Evolutionary conservation across 441 rosid genomes (phyloP).

Genomic region (Pelargonium cotyledonis): DNA sequence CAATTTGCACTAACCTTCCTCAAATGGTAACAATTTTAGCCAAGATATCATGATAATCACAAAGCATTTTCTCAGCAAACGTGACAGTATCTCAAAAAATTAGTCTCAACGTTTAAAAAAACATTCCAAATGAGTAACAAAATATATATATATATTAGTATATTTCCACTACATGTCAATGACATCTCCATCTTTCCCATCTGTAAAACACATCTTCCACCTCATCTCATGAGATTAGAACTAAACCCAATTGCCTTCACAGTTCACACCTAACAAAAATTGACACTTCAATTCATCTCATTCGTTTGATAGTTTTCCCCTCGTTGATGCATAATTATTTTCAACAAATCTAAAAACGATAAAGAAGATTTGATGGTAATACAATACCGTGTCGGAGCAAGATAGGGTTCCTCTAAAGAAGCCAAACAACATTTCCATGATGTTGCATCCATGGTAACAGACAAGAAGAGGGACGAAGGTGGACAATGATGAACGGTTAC

Average conservation of each 20-base stretch:
- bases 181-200: conserved; percentile 14
- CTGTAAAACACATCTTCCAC: conserved; percentile 15
- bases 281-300: conserved; percentile 2
- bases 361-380: not conserved
- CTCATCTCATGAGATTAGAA: conserved; percentile 15
- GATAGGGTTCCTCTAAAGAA: conserved; percentile 4
- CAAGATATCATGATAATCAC: too few species aligned
- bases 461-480: conserved; percentile 51
- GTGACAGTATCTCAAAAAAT: too few species aligned
- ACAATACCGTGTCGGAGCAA: not conserved
- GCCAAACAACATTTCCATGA: conserved; percentile 23
- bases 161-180: conserved; percentile 9
- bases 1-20: too few species aligned
- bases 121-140: not conserved
- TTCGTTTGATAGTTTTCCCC: not conserved
- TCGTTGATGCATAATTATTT: not conserved
- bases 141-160: not conserved
- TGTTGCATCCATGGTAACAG: conserved; percentile 37
- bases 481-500: conserved; percentile 29
- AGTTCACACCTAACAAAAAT: conserved; percentile 7
- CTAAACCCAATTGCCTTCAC: conserved; percentile 13
- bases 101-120: too few species aligned
- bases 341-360: not conserved
- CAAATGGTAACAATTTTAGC: too few species aligned
- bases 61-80: too few species aligned